Evolutionary conservation across 2,329 filamentous ascomycete species (phyloP).

Genomic region (Epichloe amarillans): DNA sequence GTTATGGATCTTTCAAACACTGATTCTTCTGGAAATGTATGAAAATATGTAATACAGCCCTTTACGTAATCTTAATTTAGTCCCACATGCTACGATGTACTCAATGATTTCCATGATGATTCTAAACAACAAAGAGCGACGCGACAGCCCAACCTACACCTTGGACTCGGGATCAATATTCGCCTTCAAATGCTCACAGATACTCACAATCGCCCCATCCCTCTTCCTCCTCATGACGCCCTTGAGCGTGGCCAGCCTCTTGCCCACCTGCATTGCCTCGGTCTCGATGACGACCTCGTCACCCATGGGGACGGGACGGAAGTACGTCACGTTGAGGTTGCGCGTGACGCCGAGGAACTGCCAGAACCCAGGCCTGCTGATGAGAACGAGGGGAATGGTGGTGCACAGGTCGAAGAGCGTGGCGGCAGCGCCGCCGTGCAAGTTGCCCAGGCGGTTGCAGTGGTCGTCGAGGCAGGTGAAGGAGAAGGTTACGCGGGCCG

Average conservation of each 20-base stretch:
- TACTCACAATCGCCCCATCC: slow-evolving; percentile 39
- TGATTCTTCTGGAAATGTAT: too few relatives aligned
- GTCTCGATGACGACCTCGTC: slow-evolving; percentile 38
- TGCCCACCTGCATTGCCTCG: slow-evolving; percentile 45
- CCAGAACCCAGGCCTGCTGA: slow-evolving; percentile 48
- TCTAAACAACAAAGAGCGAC: too few relatives aligned
- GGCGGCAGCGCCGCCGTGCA: slow-evolving; percentile 51
- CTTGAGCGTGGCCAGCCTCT: slow-evolving; percentile 36
- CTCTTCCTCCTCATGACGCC: slow-evolving; percentile 40
- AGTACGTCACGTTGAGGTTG: slow-evolving; percentile 52
- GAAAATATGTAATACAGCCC: too few relatives aligned
- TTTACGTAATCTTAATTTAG: too few relatives aligned
- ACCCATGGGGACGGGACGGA: slow-evolving; percentile 45
- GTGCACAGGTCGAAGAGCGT: slow-evolving; percentile 57
- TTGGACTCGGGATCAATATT: slow-evolving; percentile 38
- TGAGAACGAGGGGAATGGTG: slow-evolving; percentile 40
- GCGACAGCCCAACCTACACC: slow-evolving; percentile 8
- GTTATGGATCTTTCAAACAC: too few relatives aligned
- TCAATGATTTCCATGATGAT: too few relatives aligned
- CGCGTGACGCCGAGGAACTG: slow-evolving; percentile 48
- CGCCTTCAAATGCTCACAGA: slow-evolving; percentile 53
- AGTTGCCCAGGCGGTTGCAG: slow-evolving; percentile 38
- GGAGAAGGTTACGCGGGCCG: slow-evolving; percentile 29
- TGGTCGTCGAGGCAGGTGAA: slow-evolving; percentile 37
- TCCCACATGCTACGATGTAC: too few relatives aligned